Percentiles rank a stretch among this genome's conserved stretches.
Conservation (phyloP, 1,284 basidiomycete genomes). For the Trichosporon sp. region DNA sequence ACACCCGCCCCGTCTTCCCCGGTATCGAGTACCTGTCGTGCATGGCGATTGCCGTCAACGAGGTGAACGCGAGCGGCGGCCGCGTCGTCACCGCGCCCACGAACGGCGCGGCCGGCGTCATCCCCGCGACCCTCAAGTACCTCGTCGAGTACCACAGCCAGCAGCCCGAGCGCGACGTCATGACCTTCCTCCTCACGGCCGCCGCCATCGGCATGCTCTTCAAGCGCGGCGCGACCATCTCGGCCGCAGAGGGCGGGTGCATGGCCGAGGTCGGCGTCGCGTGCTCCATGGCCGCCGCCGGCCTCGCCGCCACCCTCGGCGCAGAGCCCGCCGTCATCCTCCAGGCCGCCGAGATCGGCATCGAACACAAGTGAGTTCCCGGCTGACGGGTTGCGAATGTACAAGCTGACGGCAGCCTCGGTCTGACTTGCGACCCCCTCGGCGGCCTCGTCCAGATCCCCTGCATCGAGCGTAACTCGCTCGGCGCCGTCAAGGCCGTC, state of each 20-base stretch:
- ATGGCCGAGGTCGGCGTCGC: slow-evolving; percentile 53
- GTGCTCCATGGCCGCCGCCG: slow-evolving; percentile 59
- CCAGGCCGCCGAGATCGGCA: slow-evolving; percentile 91
- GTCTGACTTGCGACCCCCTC: slow-evolving; percentile 86
- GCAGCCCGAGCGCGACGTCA: slow-evolving; percentile 38
- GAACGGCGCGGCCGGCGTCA: slow-evolving; percentile 64
- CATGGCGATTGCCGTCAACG: slow-evolving; percentile 79
- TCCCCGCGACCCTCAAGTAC: slow-evolving; percentile 66
- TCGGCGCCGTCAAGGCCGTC: slow-evolving; percentile 72
- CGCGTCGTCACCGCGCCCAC: slow-evolving; percentile 86
- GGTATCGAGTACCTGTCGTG: slow-evolving; percentile 91
- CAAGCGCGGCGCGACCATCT: slow-evolving; percentile 93
- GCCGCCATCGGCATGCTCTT: slow-evolving; percentile 92
- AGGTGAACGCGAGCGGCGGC: slow-evolving; percentile 84
- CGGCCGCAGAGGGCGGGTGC: slow-evolving; percentile 81
- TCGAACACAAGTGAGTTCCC: slow-evolving; percentile 61
- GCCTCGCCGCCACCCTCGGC: slow-evolving; percentile 89
- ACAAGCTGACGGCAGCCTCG: slow-evolving; percentile 51
- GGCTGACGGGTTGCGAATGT: too few relatives aligned
- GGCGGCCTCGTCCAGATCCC: slow-evolving; percentile 82
- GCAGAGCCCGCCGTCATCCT: slow-evolving; percentile 56
- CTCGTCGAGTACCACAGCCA: slow-evolving; percentile 39
- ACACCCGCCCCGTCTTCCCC: slow-evolving; percentile 60
- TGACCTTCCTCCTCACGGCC: slow-evolving; percentile 80
- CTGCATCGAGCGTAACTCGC: slow-evolving; percentile 65